These are phyloP conservation scores for Sporothrix pseudoabietina DNA, from an alignment of 2,329 filamentous ascomycete species.

Conservation along the genomic window DNA sequence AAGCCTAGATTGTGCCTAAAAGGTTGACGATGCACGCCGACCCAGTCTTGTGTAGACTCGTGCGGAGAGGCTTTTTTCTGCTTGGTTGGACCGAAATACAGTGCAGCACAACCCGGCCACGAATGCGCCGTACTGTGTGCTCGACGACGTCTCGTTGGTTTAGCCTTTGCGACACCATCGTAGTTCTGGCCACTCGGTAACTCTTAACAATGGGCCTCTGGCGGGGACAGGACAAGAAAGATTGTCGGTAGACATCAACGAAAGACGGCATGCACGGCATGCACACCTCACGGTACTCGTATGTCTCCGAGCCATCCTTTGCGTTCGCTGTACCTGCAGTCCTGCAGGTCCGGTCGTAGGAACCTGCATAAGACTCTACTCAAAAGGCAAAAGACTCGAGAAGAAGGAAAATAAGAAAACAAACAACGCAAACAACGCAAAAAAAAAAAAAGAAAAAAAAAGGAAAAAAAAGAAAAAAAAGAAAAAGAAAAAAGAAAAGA, in stretches of 20 bases:
- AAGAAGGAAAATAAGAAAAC: neutral
- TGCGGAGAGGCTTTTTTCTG: neutral
- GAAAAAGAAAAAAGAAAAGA: too few species aligned
- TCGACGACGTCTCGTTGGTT: conserved; percentile 3
- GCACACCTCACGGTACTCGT: neutral
- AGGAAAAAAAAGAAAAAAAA: too few species aligned
- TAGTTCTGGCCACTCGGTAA: conserved; percentile 5
- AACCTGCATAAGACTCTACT: neutral
- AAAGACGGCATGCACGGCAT: neutral
- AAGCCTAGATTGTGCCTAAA: neutral
- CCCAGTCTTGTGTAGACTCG: neutral
- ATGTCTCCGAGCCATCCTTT: neutral
- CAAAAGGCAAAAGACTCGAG: neutral
- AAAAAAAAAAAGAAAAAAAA: conserved; percentile 7
- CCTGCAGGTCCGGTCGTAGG: neutral
- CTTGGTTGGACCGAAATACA: conserved; percentile 2
- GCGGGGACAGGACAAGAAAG: neutral
- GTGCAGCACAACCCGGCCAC: neutral
- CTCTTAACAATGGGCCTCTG: neutral
- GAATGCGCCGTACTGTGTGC: conserved; percentile 20
- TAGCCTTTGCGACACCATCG: neutral
- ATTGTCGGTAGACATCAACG: neutral
- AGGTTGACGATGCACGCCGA: neutral
- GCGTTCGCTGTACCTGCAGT: neutral
- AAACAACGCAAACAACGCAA: neutral